Conservation (phyloP, 345 rosid species). For the Populus davidiana region DNA sequence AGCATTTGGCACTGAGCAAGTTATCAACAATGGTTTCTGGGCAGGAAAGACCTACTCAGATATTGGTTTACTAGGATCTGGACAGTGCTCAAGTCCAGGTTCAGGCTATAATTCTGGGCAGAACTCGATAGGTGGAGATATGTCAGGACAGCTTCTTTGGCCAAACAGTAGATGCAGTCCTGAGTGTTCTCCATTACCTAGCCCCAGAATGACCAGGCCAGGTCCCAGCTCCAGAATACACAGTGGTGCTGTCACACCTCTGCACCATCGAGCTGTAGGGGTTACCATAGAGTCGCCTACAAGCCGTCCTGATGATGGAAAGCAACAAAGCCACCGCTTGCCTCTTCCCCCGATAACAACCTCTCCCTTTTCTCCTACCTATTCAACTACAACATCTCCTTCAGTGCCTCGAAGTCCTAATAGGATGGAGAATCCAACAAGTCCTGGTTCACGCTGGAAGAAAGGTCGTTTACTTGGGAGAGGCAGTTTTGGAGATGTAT, state of each 20-base stretch:
- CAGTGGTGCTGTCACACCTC: constrained; percentile 97
- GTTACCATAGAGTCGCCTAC: constrained; percentile 60
- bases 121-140: constrained; percentile 93
- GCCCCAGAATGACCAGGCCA: constrained; percentile 95
- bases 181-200: constrained; percentile 90
- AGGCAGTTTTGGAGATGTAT: constrained; percentile 83
- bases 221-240: constrained; percentile 97
- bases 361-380: constrained; percentile 76
- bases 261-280: constrained; percentile 88
- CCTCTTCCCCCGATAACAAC: constrained; percentile 84
- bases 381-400: constrained; percentile 90
- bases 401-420: constrained; percentile 95
- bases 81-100: constrained; percentile 97
- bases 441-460: constrained; percentile 65
- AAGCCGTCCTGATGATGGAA: constrained; percentile 72
- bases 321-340: constrained; percentile 79
- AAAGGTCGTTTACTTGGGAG: constrained; percentile 72
- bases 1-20: constrained; percentile 64
- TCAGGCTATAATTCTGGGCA: constrained; percentile 95
- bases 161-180: constrained; percentile 93
- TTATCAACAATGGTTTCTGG: constrained; percentile 61
- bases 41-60: constrained; percentile 68
- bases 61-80: constrained; percentile 67
- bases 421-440: constrained; percentile 68
- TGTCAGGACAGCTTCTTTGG: constrained; percentile 86